Evolutionary conservation across 352 stramenopile species (phyloP), one percentile per base, ranked within the genome.

Genomic region (Globisporangium emineosum): DNA sequence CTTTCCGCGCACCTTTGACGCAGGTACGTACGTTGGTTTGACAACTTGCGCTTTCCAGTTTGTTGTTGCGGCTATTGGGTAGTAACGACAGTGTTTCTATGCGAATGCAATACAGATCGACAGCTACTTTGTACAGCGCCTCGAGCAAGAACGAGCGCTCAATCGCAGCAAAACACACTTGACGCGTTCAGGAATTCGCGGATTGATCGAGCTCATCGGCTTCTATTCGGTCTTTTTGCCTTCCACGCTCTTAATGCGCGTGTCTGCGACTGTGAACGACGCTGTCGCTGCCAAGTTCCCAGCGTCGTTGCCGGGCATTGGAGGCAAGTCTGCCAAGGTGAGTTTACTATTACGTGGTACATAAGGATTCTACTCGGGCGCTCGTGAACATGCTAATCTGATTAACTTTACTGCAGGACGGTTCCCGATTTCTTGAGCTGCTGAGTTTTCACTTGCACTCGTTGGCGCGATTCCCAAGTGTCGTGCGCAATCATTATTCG

Each of bases 381-480:
- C 17, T 1, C 32, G 56, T 35, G 29, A 30, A 10, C 35, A 21
- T 43, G 15, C 9, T 23, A 32, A 13, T 2, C n/a, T 63, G 8
- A 30, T 35, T 19, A 51, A 27, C 3, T 35, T 23, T 13, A 32
- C 32, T 13, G 43, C 52, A 87, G 78, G 76, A 79, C 12, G 56
- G 71, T 2, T 86, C 73, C 45, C 69, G 58, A 3, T 83, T 82
- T n/a, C 27, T 82, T 13, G 73, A 69, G 13, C 55, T 86, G 37
- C 37, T 83, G 10, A 68, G 55, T 10, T 69, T 68, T 32, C 72
- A 79, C n/a, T 1, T 77, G 4, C 42, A 71, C 27, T 72, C 71
- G 27, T 51, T 79, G 37, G 65, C 76, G 6, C 72, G 49, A 54
- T 30, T 75, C 15, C 73, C 73, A 2, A 64, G 61, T 17, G 55